A percentile compares a stretch with the other conserved stretches of the same genome.
phyloP scores from a whole-genome alignment of 805 yeast genomes.

The Yarrowia hollandica region DNA sequence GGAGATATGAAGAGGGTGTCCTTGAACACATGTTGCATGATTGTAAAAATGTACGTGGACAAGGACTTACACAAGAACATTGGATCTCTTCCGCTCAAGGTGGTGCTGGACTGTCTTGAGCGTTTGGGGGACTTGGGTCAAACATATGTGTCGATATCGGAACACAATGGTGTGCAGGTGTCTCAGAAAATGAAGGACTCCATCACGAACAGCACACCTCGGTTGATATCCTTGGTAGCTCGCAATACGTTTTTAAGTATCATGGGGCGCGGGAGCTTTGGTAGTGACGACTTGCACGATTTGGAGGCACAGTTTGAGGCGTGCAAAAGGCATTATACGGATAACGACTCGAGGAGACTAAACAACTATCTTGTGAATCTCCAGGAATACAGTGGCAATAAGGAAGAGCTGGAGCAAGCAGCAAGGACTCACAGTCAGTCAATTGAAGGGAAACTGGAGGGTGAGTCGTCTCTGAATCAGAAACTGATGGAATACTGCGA shows the following conservation, averaged over 20 bases:
- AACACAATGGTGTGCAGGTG: neutral
- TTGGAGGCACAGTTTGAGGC: neutral
- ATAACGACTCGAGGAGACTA: neutral
- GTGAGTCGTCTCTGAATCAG: neutral
- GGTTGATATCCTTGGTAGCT: neutral
- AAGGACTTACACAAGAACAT: conserved; percentile 1
- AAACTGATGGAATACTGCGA: conserved; percentile 9
- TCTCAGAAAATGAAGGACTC: neutral
- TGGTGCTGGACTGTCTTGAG: neutral
- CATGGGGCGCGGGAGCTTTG: neutral
- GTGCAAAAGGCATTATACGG: neutral
- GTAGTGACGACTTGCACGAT: neutral
- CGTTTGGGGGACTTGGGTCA: neutral
- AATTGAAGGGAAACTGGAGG: neutral
- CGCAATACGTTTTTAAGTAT: conserved; percentile 2
- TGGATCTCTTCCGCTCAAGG: neutral
- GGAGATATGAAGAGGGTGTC: neutral
- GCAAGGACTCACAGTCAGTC: neutral
- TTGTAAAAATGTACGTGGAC: conserved; percentile 1
- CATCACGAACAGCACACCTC: neutral
- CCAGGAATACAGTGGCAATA: neutral
- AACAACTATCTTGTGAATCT: neutral
- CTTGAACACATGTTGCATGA: conserved; percentile 6
- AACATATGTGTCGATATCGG: neutral
- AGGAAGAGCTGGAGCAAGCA: neutral